A percentile compares a stretch with the other conserved stretches of the same genome.
Evolutionary conservation across 495 filamentous ascomycete genomes (phyloP).

Genomic region (Daldinia bambusicola): DNA sequence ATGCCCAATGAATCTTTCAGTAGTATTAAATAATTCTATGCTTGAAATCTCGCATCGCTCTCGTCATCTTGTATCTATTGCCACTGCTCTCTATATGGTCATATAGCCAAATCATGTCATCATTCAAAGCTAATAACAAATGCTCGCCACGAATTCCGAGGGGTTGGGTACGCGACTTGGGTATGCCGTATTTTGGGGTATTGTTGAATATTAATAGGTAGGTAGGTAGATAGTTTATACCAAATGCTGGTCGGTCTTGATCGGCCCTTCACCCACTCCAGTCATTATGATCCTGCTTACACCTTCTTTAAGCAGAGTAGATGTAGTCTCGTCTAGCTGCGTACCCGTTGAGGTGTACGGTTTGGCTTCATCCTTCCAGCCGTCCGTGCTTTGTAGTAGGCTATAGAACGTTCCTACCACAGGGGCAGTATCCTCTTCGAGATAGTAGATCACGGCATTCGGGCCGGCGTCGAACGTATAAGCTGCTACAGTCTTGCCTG

Average conservation of each 20-base stretch:
- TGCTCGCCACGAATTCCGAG: background rate
- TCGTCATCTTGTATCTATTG: slow-evolving; percentile 6
- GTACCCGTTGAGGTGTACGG: slow-evolving; percentile 58
- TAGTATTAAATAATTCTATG: slow-evolving; percentile 15
- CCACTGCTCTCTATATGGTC: slow-evolving; percentile 8
- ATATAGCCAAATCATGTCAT: background rate
- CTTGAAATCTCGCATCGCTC: slow-evolving; percentile 5
- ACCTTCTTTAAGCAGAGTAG: slow-evolving; percentile 74
- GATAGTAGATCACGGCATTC: slow-evolving; percentile 95
- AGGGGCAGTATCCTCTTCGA: slow-evolving; percentile 74
- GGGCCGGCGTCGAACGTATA: slow-evolving; percentile 99
- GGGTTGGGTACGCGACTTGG: background rate
- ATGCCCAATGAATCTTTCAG: background rate
- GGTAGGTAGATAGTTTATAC: slow-evolving; percentile 26
- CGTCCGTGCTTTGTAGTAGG: slow-evolving; percentile 62
- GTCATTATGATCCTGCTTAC: slow-evolving; percentile 91
- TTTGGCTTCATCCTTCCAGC: slow-evolving; percentile 67
- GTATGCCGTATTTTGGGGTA: background rate
- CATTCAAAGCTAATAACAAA: background rate
- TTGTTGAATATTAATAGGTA: background rate
- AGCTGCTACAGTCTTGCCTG: slow-evolving; percentile 79
- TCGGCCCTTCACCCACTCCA: slow-evolving; percentile 87
- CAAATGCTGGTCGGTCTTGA: slow-evolving; percentile 79
- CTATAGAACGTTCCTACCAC: slow-evolving; percentile 78
- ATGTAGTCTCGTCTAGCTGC: slow-evolving; percentile 65